Base-by-base conservation (phyloP, 2,329 filamentous ascomycete species). In the Periconia macrospinosa region DNA sequence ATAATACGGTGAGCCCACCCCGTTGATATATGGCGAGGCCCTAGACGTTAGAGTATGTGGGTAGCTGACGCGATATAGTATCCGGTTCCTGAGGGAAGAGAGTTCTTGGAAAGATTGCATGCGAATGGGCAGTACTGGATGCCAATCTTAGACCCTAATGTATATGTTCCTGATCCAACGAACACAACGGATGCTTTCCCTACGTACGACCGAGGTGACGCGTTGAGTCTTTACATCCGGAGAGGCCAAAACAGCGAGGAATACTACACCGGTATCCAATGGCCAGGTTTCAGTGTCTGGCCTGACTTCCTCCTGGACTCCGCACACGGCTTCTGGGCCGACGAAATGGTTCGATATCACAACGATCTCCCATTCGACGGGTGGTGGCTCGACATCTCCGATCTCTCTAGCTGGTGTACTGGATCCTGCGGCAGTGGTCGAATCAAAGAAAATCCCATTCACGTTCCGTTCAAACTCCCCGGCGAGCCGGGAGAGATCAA, bases 361-460 rank as follows among this genome's bases (percentile, higher is more conserved):
- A 66, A 78, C 18, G 78, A 83, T 13, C 54, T 83, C 17, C 66
- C 75, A 0, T 82, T 79, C 59, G 79, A 82, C 53, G 79, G 73
- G 10, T 74, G 75, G 49, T 83, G 82, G 82, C 81, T 84, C 53
- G 83, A 85, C 53, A 84, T 85, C 81, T 78, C 67, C 45, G 82
- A 85, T 57, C 79, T 79, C 6, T 79, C 78, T 14, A 83, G 80
- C 0, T 84, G 85, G 72, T 91, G 87, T 60, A 78, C 86, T 8
- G 88, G 88, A 5, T 86, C 82, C 63, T 90, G 88, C 61, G 88
- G 88, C 19, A 83, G 79, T 33, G 75, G 76, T 1, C 84, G 86
- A 47, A 65, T 87, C 42, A 79, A 79, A 2, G 67, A 85, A 33
- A 89, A 90, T 63, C 87, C 86, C 1, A 83, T 83, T 0, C 86